phyloP scores from a whole-genome alignment of 2,329 filamentous ascomycete species.

The Cadophora luteo-olivacea region DNA sequence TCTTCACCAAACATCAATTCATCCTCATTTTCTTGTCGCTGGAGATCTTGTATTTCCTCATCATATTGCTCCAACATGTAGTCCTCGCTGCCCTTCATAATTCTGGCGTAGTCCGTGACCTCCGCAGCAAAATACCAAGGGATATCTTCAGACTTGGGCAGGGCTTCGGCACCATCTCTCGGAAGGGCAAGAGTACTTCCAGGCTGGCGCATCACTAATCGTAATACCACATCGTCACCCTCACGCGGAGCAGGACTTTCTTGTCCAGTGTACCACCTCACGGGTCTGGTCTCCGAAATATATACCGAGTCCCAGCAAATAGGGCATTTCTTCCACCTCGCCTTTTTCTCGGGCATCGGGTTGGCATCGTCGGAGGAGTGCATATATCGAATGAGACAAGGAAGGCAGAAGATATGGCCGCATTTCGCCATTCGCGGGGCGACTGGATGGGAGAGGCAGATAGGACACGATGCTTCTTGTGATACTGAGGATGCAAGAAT shows the following conservation, averaged over 20 bases:
- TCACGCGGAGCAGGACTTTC: conserved; percentile 81
- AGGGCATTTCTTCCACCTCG: conserved; percentile 92
- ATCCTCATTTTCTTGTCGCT: conserved; percentile 83
- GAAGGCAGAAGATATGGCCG: conserved; percentile 94
- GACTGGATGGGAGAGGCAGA: conserved; percentile 90
- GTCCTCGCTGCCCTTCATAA: conserved; percentile 91
- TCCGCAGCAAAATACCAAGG: conserved; percentile 97
- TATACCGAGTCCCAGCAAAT: conserved; percentile 96
- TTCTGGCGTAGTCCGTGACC: conserved; percentile 90
- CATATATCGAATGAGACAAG: conserved; percentile 95
- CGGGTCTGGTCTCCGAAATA: conserved; percentile 85
- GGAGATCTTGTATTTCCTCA: conserved; percentile 76
- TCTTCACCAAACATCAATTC: conserved; percentile 92
- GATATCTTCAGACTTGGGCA: conserved; percentile 75
- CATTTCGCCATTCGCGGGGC: conserved; percentile 97
- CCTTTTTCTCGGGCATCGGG: conserved; percentile 67
- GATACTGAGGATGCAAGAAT: conserved; percentile 90
- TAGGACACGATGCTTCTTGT: conserved; percentile 88
- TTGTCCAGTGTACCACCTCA: conserved; percentile 90
- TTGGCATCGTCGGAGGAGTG: conserved; percentile 76
- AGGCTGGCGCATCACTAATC: conserved; percentile 81
- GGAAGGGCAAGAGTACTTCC: conserved; percentile 88
- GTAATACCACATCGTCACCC: conserved; percentile 87
- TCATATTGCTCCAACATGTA: conserved; percentile 88
- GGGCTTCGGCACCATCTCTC: conserved; percentile 74